Evolutionary conservation across 805 yeast genomes (phyloP).

Genomic region (Ogataea sp.): DNA sequence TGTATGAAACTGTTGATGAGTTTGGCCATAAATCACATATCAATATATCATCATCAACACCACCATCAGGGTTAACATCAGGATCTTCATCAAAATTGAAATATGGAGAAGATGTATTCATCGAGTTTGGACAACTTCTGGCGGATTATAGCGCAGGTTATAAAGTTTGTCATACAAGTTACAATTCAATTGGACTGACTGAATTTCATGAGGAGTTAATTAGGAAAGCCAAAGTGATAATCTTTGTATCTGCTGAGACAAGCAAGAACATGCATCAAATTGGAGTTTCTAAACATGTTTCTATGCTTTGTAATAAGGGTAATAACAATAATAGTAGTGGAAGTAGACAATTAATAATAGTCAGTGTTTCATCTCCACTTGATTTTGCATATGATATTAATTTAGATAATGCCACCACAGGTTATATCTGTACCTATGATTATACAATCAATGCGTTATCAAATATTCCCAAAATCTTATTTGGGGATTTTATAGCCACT

Average conservation of each 20-base stretch:
- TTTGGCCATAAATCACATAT: slow-evolving; percentile 5
- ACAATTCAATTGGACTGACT: slow-evolving; percentile 44
- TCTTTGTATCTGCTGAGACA: slow-evolving; percentile 46
- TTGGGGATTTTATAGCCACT: slow-evolving; percentile 42
- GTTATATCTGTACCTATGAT: slow-evolving; percentile 51
- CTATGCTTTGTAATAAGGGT: slow-evolving; percentile 38
- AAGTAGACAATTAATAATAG: slow-evolving; percentile 37
- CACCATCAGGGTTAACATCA: too few relatives aligned
- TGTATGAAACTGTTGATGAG: slow-evolving; percentile 12
- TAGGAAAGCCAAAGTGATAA: slow-evolving; percentile 37
- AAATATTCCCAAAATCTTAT: slow-evolving; percentile 39
- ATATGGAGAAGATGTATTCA: slow-evolving; percentile 39
- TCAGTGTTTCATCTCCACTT: slow-evolving; percentile 49
- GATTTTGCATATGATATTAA: slow-evolving; percentile 44
- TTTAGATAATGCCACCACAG: slow-evolving; percentile 36
- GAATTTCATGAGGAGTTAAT: slow-evolving; percentile 42
- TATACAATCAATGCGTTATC: slow-evolving; percentile 45
- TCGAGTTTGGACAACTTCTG: slow-evolving; percentile 36
- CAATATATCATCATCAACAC: not conserved
- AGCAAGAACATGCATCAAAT: slow-evolving; percentile 49
- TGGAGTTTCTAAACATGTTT: slow-evolving; percentile 45
- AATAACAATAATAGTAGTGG: slow-evolving; percentile 19
- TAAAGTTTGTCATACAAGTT: slow-evolving; percentile 44
- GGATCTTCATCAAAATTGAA: too few relatives aligned
- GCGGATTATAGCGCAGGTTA: slow-evolving; percentile 28